These are phyloP conservation scores for Paecilomyces sp. DNA, from an alignment of 2,329 filamentous ascomycete species.

Conservation along the genomic window DNA sequence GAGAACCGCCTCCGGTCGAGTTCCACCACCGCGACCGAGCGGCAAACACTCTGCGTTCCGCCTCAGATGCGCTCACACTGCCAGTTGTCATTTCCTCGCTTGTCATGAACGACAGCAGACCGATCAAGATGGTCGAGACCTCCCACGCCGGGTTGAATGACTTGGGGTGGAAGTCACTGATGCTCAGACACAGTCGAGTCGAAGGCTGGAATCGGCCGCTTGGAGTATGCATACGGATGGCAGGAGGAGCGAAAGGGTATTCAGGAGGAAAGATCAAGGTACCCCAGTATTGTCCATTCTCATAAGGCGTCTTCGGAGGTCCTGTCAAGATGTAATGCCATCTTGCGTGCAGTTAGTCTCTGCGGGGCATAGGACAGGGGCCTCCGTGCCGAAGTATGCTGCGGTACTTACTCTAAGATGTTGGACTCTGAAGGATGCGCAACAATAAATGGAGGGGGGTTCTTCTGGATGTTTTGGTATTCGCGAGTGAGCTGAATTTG, in stretches of 20 bases:
- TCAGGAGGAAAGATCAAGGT: conserved; percentile 91
- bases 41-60: conserved; percentile 72
- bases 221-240: conserved; percentile 98
- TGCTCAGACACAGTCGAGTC: conserved; percentile 85
- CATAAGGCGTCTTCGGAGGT: conserved; percentile 87
- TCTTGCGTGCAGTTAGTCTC: conserved; percentile 36
- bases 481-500: conserved; percentile 50
- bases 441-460: conserved; percentile 80
- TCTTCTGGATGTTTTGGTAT: conserved; percentile 60
- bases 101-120: conserved; percentile 94
- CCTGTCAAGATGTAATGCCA: conserved; percentile 97
- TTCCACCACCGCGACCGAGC: conserved; percentile 90
- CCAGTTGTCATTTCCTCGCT: conserved; percentile 98
- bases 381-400: not conserved
- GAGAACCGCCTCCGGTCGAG: conserved; percentile 78
- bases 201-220: conserved; percentile 92
- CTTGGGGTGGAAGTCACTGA: conserved; percentile 95
- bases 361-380: not conserved
- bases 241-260: conserved; percentile 94
- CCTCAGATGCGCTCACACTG: conserved; percentile 67
- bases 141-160: conserved; percentile 99
- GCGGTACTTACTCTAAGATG: conserved; percentile 73
- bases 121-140: conserved; percentile 91
- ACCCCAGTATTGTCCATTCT: conserved; percentile 96
- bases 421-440: conserved; percentile 87